phyloP scores from a whole-genome alignment of 2,329 filamentous ascomycete species.

The Exophiala lecanii-corni region DNA sequence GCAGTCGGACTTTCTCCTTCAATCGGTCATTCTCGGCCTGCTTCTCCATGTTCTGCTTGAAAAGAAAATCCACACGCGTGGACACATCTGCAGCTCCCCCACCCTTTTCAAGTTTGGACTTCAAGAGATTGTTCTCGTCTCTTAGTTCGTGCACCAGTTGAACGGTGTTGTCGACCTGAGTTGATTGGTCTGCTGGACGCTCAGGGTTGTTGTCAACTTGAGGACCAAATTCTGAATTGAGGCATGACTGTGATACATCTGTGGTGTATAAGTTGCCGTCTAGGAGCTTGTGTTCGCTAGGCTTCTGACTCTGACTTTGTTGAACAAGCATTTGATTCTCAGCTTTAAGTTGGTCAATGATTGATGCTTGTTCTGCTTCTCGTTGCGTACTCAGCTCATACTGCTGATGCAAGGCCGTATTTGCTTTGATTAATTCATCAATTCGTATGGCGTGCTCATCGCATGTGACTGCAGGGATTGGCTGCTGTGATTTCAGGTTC shows the following conservation, averaged over 20 bases:
- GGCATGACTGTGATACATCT: neutral
- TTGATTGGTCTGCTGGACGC: too few relatives aligned
- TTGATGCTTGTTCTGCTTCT: neutral
- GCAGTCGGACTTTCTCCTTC: slow-evolving; percentile 14
- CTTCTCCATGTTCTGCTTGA: slow-evolving; percentile 22
- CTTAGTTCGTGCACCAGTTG: neutral
- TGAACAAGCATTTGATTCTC: neutral
- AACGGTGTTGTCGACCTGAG: neutral
- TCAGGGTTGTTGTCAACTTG: too few relatives aligned
- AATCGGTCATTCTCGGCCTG: slow-evolving; percentile 25
- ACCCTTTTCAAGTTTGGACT: slow-evolving; percentile 2
- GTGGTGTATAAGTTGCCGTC: neutral
- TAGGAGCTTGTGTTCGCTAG: neutral
- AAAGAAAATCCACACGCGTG: slow-evolving; percentile 20
- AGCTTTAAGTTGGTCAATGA: neutral
- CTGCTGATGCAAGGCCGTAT: neutral
- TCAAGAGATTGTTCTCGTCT: slow-evolving; percentile 9
- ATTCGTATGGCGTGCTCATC: neutral
- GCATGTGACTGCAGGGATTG: neutral
- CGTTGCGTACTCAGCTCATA: too few relatives aligned
- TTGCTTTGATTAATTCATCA: neutral
- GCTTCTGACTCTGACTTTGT: neutral
- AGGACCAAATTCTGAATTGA: too few relatives aligned
- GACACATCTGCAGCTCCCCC: slow-evolving; percentile 3
- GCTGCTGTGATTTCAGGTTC: too few relatives aligned